phyloP scores from a whole-genome alignment of 2,329 filamentous ascomycete species.

The Trichoderma sp. region DNA sequence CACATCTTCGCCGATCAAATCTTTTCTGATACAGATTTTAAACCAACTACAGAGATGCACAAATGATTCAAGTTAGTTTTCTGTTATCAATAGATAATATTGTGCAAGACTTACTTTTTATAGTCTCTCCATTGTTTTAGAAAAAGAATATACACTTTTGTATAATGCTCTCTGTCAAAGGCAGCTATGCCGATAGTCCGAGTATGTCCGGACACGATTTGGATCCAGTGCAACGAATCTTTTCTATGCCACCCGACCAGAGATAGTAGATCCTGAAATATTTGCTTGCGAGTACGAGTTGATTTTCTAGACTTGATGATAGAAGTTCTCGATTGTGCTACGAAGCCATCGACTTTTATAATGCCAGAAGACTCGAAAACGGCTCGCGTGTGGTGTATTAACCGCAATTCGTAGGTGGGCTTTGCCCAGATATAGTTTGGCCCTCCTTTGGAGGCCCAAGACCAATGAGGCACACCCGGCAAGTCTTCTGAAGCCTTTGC shows the following conservation, averaged over 20 bases:
- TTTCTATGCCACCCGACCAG: background rate
- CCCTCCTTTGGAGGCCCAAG: background rate
- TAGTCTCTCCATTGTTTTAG: background rate
- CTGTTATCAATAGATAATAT: background rate
- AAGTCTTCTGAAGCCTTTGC: background rate
- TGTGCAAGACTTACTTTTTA: background rate
- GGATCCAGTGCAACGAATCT: background rate
- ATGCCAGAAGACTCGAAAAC: background rate
- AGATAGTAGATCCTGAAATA: background rate
- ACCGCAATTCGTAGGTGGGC: accelerated
- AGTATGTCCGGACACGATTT: background rate
- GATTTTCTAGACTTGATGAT: background rate
- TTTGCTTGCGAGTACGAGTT: background rate
- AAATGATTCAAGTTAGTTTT: background rate
- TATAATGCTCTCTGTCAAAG: background rate
- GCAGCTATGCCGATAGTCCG: background rate
- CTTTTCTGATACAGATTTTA: accelerated
- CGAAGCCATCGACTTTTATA: background rate
- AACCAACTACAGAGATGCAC: background rate
- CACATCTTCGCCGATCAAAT: too few species aligned
- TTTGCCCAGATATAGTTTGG: accelerated
- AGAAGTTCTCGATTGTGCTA: background rate
- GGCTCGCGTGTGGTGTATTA: background rate
- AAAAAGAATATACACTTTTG: background rate
- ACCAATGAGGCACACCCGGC: background rate